Percentiles rank a stretch among this genome's conserved stretches.
Evolutionary conservation across 345 rosid genomes (phyloP).

Genomic region (Salix suchowensis): DNA sequence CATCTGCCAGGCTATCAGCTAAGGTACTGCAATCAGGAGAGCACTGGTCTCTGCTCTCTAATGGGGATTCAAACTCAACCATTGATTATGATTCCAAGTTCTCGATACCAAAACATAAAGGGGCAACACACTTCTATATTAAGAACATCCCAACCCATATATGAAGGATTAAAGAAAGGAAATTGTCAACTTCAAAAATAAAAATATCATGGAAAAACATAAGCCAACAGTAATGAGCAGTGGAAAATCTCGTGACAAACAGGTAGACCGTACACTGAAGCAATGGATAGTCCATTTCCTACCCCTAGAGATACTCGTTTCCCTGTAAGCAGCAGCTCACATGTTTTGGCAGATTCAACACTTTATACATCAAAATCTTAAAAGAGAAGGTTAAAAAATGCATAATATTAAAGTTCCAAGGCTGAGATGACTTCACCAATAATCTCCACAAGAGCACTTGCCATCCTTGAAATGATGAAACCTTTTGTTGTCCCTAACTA

Average conservation of each 20-base stretch:
- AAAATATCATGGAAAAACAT: not conserved
- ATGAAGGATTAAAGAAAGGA: too few relatives aligned
- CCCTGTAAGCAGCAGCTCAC: not conserved
- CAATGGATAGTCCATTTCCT: not conserved
- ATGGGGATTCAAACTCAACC: not conserved
- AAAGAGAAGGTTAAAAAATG: not conserved
- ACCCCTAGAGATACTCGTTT: not conserved
- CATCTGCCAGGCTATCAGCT: too few relatives aligned
- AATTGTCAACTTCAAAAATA: not conserved
- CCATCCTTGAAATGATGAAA: conserved; percentile 65
- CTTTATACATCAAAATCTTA: not conserved
- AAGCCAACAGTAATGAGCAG: too few relatives aligned
- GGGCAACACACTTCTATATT: not conserved
- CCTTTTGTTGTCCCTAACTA: conserved; percentile 75
- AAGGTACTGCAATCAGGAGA: not conserved
- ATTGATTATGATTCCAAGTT: not conserved
- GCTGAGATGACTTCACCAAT: conserved; percentile 30
- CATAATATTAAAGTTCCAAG: not conserved
- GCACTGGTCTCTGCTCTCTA: not conserved
- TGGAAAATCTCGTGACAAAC: not conserved
- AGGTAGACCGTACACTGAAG: not conserved
- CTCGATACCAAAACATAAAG: not conserved
- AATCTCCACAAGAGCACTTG: conserved; percentile 47
- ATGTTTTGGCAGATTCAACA: not conserved
- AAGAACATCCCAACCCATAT: not conserved